Evolutionary conservation across 2,329 filamentous ascomycete species (phyloP).

Genomic region (Nemania bipapillata): DNA sequence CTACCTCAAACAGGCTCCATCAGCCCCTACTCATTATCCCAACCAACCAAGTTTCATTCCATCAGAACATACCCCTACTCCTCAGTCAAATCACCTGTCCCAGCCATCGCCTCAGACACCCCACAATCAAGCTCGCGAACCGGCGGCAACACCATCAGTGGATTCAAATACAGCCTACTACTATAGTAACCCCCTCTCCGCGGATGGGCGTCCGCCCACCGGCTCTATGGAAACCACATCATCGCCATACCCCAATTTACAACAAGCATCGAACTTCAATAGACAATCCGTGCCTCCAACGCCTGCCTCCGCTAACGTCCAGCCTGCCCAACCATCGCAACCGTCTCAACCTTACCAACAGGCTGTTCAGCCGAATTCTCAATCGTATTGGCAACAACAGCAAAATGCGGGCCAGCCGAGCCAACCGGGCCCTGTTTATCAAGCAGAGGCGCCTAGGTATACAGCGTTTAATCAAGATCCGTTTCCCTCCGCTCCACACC

Average conservation of each 20-base stretch:
- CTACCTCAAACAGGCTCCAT: constrained; percentile 60
- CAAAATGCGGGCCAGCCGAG: constrained; percentile 58
- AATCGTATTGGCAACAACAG: constrained; percentile 63
- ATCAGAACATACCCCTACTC: constrained; percentile 46
- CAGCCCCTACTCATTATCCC: constrained; percentile 55
- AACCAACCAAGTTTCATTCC: constrained; percentile 51
- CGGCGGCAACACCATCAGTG: constrained; percentile 52
- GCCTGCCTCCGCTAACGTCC: constrained; percentile 45
- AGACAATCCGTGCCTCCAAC: constrained; percentile 58
- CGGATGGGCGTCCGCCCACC: constrained; percentile 54
- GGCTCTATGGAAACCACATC: constrained; percentile 56
- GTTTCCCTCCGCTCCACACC: constrained; percentile 74
- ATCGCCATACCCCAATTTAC: constrained; percentile 66
- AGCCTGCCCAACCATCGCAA: constrained; percentile 38
- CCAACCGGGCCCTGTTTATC: constrained; percentile 54
- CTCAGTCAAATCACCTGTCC: constrained; percentile 47
- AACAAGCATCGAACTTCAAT: constrained; percentile 60
- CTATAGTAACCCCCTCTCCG: constrained; percentile 58
- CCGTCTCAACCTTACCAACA: constrained; percentile 20
- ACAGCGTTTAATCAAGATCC: constrained; percentile 66
- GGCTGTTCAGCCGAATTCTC: constrained; percentile 52
- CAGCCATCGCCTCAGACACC: constrained; percentile 48
- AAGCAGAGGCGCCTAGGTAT: constrained; percentile 54
- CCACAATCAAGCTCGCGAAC: constrained; percentile 47
- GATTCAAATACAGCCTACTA: constrained; percentile 70